These are phyloP conservation scores for Exophiala sideris DNA, from an alignment of 2,329 filamentous ascomycete genomes.

Conservation along the genomic window DNA sequence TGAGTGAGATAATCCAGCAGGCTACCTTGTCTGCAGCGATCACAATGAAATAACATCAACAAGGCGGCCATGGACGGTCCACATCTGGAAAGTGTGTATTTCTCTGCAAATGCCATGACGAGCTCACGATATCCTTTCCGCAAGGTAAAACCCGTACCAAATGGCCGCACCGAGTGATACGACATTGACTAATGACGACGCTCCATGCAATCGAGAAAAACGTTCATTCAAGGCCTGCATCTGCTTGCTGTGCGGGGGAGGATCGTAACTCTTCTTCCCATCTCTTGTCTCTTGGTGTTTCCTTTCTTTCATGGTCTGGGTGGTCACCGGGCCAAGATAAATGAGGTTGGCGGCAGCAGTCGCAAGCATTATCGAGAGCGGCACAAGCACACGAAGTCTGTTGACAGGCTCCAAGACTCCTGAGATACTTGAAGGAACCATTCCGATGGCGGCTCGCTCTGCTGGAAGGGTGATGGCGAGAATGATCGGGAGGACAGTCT, in stretches of 20 bases:
- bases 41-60: not conserved
- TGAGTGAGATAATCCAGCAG: too few relatives aligned
- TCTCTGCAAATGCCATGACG: not conserved
- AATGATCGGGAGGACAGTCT: conserved; percentile 69
- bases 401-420: conserved; percentile 61
- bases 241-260: conserved; percentile 74
- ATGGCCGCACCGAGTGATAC: conserved; percentile 65
- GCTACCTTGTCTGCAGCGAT: not conserved
- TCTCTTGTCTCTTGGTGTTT: conserved; percentile 84
- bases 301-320: conserved; percentile 68
- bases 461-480: conserved; percentile 78
- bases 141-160: conserved; percentile 74
- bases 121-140: conserved; percentile 54
- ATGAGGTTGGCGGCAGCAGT: conserved; percentile 68
- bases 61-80: too few relatives aligned
- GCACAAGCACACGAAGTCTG: conserved; percentile 62
- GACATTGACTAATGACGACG: conserved; percentile 77
- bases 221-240: conserved; percentile 77
- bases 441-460: conserved; percentile 38
- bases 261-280: conserved; percentile 80
- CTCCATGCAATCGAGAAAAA: conserved; percentile 76
- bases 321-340: conserved; percentile 72
- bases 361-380: conserved; percentile 67
- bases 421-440: conserved; percentile 44
- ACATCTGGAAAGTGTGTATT: too few relatives aligned